Percentiles rank a stretch among this genome's conserved stretches.
These are phyloP conservation scores for Blastomyces emzantsi DNA, from an alignment of 2,329 filamentous ascomycete genomes.

Conservation along the genomic window DNA sequence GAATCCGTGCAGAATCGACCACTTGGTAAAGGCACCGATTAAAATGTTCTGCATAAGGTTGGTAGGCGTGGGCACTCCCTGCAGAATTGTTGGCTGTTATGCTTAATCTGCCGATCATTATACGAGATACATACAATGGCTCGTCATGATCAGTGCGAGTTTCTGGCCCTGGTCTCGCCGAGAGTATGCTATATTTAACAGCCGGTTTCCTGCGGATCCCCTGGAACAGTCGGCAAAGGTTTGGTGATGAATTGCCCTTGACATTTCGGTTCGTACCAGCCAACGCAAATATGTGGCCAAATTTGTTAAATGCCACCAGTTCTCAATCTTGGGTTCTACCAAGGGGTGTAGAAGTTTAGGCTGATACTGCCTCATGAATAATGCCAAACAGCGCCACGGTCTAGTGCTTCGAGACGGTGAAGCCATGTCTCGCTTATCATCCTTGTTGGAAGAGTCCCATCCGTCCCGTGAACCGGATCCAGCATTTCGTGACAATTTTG, in stretches of 20 bases:
- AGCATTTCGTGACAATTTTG: background rate
- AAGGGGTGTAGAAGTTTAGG: background rate
- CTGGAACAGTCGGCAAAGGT: background rate
- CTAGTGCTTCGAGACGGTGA: background rate
- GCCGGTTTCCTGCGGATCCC: too few relatives aligned
- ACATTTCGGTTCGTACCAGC: background rate
- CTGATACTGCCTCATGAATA: background rate
- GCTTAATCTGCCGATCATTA: background rate
- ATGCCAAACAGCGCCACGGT: background rate
- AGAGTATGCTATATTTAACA: constrained; percentile 2
- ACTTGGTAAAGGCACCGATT: too few relatives aligned
- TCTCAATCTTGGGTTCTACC: background rate
- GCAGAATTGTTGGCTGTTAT: background rate
- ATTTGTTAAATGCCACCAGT: background rate
- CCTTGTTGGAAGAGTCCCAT: background rate
- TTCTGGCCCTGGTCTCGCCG: background rate
- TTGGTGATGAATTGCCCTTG: background rate
- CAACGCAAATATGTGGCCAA: background rate
- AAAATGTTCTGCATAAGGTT: background rate
- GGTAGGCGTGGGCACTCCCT: background rate
- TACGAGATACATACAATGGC: background rate
- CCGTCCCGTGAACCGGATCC: background rate
- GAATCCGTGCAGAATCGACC: background rate
- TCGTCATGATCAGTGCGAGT: background rate
- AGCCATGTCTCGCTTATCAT: background rate